Evolutionary conservation across 306 rosid genomes (phyloP).

Genomic region (Trifolium repens): DNA sequence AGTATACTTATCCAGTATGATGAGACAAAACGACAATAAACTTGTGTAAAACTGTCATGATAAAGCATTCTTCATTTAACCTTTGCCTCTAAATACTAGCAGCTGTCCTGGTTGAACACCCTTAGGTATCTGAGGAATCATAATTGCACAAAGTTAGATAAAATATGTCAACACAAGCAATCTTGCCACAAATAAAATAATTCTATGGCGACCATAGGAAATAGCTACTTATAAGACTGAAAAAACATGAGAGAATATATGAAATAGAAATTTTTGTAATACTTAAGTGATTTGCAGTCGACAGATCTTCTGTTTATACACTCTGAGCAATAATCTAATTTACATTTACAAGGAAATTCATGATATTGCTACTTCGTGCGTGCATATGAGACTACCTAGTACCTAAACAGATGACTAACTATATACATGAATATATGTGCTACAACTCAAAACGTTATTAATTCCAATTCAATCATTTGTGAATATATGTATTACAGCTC

Average conservation of each 20-base stretch:
- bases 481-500: not conserved
- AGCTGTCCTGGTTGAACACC: constrained; percentile 94
- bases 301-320: not conserved
- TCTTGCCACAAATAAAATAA: not conserved
- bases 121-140: constrained; percentile 79
- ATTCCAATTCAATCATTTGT: not conserved
- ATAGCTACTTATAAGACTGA: not conserved
- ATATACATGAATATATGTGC: constrained; percentile 2
- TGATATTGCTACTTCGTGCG: not conserved
- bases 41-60: constrained; percentile 28
- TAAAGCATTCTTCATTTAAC: constrained; percentile 42
- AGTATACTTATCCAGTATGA: constrained; percentile 20
- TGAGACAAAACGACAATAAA: constrained; percentile 14
- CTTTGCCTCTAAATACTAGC: constrained; percentile 85
- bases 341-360: constrained; percentile 1
- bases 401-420: not conserved
- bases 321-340: not conserved
- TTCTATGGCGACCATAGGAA: not conserved
- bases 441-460: not conserved
- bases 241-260: not conserved
- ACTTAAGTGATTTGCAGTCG: constrained; percentile 16
- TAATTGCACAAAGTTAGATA: constrained; percentile 42
- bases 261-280: constrained; percentile 4
- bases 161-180: constrained; percentile 33
- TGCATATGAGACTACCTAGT: not conserved